Evolutionary conservation across 1,284 basidiomycete genomes (phyloP).

Genomic region (Xerocomus amazonicus): DNA sequence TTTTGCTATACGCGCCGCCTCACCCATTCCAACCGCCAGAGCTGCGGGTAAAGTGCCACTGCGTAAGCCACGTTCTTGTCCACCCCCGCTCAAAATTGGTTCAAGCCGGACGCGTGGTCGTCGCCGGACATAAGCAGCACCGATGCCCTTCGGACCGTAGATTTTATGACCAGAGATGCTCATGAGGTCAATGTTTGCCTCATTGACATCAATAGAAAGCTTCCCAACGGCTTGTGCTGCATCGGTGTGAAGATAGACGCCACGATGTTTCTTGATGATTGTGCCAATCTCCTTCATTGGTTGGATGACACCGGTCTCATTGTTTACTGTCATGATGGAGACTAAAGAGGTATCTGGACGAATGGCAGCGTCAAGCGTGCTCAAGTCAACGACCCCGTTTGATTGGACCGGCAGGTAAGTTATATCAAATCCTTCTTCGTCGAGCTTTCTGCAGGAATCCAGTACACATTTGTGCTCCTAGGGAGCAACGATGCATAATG

Average conservation of each 20-base stretch:
- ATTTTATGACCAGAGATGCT: constrained; percentile 97
- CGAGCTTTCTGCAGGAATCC: constrained; percentile 93
- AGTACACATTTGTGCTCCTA: constrained; percentile 99
- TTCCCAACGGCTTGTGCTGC: constrained; percentile 96
- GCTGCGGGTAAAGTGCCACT: constrained; percentile 93
- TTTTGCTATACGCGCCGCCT: constrained; percentile 90
- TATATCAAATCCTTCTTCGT: constrained; percentile 96
- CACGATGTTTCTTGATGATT: constrained; percentile 78
- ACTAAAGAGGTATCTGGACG: constrained; percentile 86
- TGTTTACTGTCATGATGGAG: constrained; percentile 99
- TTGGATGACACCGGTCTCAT: constrained; percentile 99
- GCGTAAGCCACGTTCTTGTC: constrained; percentile 94
- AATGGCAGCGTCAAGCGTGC: constrained; percentile 77
- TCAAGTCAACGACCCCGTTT: constrained; percentile 81
- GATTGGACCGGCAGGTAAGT: constrained; percentile 93
- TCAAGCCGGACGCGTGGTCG: constrained; percentile 93
- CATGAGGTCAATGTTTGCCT: constrained; percentile 93
- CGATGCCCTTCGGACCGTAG: constrained; percentile 97
- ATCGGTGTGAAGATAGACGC: constrained; percentile 96
- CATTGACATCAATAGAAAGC: constrained; percentile 90
- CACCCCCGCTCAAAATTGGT: constrained; percentile 94
- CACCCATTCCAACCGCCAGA: constrained; percentile 90
- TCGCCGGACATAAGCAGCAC: constrained; percentile 91
- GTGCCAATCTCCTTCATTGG: constrained; percentile 94
- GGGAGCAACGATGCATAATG: constrained; percentile 9